Conservation (phyloP, 1,284 basidiomycete genomes). For the Ganoderma sinense region DNA sequence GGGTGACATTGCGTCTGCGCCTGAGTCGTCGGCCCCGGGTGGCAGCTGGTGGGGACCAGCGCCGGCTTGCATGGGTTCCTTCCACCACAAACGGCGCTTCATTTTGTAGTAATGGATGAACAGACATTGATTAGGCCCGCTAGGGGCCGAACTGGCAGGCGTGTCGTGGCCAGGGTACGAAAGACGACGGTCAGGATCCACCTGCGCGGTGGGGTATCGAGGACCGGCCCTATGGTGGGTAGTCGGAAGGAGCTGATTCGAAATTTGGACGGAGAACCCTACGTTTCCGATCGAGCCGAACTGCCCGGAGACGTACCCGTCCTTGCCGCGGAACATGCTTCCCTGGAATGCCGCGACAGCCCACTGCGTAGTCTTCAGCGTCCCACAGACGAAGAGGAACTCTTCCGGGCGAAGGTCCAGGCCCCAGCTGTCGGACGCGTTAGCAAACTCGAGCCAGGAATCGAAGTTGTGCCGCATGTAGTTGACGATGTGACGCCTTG, state of each 20-base stretch:
- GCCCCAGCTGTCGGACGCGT: not conserved
- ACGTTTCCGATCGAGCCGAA: slow-evolving; percentile 7
- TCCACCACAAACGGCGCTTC: slow-evolving; percentile 25
- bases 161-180: not conserved
- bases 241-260: slow-evolving; percentile 6
- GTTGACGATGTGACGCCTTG: slow-evolving; percentile 17
- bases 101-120: slow-evolving; percentile 36
- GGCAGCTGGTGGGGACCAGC: slow-evolving; percentile 28
- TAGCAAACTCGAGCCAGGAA: slow-evolving; percentile 33
- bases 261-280: slow-evolving; percentile 9
- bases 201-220: not conserved
- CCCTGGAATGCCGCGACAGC: slow-evolving; percentile 25
- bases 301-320: slow-evolving; percentile 2
- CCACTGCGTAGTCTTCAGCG: slow-evolving; percentile 27
- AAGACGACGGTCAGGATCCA: not conserved
- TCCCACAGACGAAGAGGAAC: slow-evolving; percentile 28
- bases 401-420: slow-evolving; percentile 18
- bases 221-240: slow-evolving; percentile 7
- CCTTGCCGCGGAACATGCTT: not conserved
- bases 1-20: not conserved
- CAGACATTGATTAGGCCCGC: slow-evolving; percentile 24
- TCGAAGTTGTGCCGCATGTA: slow-evolving; percentile 27
- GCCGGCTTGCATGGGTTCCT: slow-evolving; percentile 23
- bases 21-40: not conserved
- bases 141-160: not conserved